A percentile compares a stretch with the other conserved stretches of the same genome.
These are phyloP conservation scores for Solanum sejunctum DNA, from an alignment of 257 asterid species.

Conservation along the genomic window DNA sequence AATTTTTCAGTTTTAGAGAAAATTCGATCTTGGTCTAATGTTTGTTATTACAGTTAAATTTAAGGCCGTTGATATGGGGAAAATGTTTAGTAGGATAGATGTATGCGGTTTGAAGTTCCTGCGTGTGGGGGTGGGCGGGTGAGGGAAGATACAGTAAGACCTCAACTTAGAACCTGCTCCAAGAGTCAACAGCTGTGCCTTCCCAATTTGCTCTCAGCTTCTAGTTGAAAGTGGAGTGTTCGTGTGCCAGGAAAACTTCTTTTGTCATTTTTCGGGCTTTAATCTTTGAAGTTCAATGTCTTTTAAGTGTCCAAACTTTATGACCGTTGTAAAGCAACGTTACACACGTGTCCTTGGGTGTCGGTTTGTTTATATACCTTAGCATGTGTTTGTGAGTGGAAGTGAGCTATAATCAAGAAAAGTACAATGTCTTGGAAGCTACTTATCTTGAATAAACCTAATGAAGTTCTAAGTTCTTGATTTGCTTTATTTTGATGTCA, in stretches of 20 bases:
- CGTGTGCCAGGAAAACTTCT: not conserved
- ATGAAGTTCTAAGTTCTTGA: not conserved
- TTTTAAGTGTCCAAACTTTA: not conserved
- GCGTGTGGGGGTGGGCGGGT: not conserved
- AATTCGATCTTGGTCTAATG: not conserved
- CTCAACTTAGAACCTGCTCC: not conserved
- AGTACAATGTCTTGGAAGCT: not conserved
- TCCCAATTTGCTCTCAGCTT: not conserved
- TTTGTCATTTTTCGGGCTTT: not conserved
- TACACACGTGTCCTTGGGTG: not conserved
- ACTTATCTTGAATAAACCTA: not conserved
- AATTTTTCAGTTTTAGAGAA: not conserved
- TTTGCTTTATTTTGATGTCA: not conserved
- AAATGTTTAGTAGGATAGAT: not conserved
- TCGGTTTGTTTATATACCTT: not conserved
- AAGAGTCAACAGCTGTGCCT: not conserved
- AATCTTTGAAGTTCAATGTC: not conserved
- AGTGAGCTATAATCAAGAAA: not conserved
- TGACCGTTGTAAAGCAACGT: not conserved
- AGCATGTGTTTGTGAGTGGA: not conserved
- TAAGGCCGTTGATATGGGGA: not conserved
- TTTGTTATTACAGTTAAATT: not conserved
- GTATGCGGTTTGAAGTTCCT: not conserved
- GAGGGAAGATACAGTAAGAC: not conserved
- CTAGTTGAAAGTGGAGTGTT: not conserved